These are phyloP conservation scores for Sanghuangporus weigelae DNA, from an alignment of 1,284 basidiomycete species.

Conservation along the genomic window DNA sequence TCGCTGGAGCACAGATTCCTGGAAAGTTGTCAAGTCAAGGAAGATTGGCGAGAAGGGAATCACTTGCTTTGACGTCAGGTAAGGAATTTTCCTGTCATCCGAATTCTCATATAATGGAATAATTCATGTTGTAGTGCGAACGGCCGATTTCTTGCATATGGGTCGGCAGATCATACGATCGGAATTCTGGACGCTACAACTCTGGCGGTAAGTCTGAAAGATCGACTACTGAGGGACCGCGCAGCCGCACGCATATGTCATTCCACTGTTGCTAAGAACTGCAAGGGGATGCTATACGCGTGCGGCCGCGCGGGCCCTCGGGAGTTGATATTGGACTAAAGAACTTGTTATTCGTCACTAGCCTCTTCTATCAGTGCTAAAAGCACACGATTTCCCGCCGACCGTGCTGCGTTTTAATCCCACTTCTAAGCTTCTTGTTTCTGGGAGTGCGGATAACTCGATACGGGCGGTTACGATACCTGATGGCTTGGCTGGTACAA, in stretches of 20 bases:
- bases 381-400: slow-evolving; percentile 93
- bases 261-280: background rate
- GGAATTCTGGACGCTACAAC: slow-evolving; percentile 81
- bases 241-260: too few species aligned
- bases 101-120: background rate
- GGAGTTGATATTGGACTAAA: too few species aligned
- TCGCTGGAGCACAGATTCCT: slow-evolving; percentile 59
- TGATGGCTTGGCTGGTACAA: slow-evolving; percentile 41
- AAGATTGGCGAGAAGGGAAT: slow-evolving; percentile 74
- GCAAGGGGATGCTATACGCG: background rate
- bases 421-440: slow-evolving; percentile 75
- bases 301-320: too few species aligned
- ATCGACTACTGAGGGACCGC: too few species aligned
- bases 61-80: slow-evolving; percentile 88
- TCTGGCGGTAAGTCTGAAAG: slow-evolving; percentile 54
- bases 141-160: slow-evolving; percentile 81
- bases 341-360: slow-evolving; percentile 28
- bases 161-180: slow-evolving; percentile 83
- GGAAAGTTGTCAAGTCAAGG: slow-evolving; percentile 47
- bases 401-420: slow-evolving; percentile 90
- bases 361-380: slow-evolving; percentile 85
- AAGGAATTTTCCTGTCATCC: slow-evolving; percentile 20
- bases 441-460: slow-evolving; percentile 89
- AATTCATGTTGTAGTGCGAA: slow-evolving; percentile 48
- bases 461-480: slow-evolving; percentile 81